Base-by-base conservation (phyloP, 2,329 filamentous ascomycete genomes). In the Samsoniella hepiali region DNA sequence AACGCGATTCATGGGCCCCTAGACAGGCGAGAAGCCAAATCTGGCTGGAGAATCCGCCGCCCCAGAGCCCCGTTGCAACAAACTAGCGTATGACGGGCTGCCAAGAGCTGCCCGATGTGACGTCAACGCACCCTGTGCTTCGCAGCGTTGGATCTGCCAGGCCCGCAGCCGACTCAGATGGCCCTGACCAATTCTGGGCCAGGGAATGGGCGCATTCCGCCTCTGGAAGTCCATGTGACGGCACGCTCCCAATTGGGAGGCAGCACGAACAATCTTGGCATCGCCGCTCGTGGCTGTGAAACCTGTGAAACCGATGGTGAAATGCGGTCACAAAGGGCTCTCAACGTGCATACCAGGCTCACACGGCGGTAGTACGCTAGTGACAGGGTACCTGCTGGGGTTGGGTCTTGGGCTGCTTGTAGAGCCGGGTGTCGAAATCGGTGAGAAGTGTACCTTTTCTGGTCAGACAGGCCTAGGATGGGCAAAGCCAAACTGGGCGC, bases 261-360 rank as follows among this genome's bases (percentile, higher is more conserved):
- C 32, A 36, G 47, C 8, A 47, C 36, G 61, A 47, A 40, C 55
- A 31, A 42, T 29, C 54, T n/a, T 53, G 45, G 54, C 2, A 44
- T 47, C 38, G 44, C 22, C 7, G 55, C 61, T 63, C 61, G 55
- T 63, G 61, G 61, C 61, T 63, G 36, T 63, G 61, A 63, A 56
- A 63, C 61, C 61, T 63, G 36, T 63, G 61, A 63, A 56, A 63
- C 61, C 49, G 32, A 40, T 22, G 38, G 38, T 22, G 38, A 42
- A 44, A 55, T 42, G 57, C 57, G 15, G 32, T 61, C 49, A 55
- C 36, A 44, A 42, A 58, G 32, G 34, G 45, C 44, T 11, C 9
- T 38, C 17, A 45, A 29, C 47, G 15, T 45, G 29, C 47, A 44
- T 32, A 15, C 15, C 49, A 54, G 34, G 40, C 36, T 44, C 38